Evolutionary conservation across 495 filamentous ascomycete genomes (phyloP), one percentile per base, ranked within the genome.

Genomic region (Talaromyces borbonicus): DNA sequence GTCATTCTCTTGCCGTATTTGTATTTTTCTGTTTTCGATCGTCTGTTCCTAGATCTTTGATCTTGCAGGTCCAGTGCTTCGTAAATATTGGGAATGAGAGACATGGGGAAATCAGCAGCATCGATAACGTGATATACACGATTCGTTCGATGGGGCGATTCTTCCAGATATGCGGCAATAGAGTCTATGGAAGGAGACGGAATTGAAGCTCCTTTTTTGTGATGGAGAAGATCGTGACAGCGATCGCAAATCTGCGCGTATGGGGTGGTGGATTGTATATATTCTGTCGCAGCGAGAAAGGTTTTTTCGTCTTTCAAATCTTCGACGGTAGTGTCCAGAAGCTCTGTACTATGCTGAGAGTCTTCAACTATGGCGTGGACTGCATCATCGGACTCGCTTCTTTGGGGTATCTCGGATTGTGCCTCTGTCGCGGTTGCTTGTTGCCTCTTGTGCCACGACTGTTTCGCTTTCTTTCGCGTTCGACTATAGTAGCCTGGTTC

Each of bases 51-150:
- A 0, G 85, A 81, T 46, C 89, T 77, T 48, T 86, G 72, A 8
- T 80, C 77, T 41, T 78, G 69, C 1, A 83, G 52, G 1, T 75
- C 67, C 1, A 97, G 70, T 12, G 71, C 64, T 26, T 57, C 55
- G 37, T 77, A 70, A 16, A 87, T 69, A 32, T 76, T 72, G 2
- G 84, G 81, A 5, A 95, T 62, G 8, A 99, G 59, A 1, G 90
- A 94, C 72, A 99, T 81, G 16, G 92, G 92, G 51, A 99, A 95
- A 58, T 99, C 92, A 12, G 89, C 93, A 4, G 92, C 92, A 56
- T 99, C 92, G n/a, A 97, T 56, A n/a, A 99, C 73, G 60, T 96
- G 90, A 60, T 96, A 99, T 45, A 99, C 77, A 53, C 94, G 89
- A 57, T 97, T 97, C 51, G 82, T 68, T 55, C 81, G 86, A 59